Evolutionary conservation across 2,329 filamentous ascomycete species (phyloP).

Genomic region (Cercospora citrullina): DNA sequence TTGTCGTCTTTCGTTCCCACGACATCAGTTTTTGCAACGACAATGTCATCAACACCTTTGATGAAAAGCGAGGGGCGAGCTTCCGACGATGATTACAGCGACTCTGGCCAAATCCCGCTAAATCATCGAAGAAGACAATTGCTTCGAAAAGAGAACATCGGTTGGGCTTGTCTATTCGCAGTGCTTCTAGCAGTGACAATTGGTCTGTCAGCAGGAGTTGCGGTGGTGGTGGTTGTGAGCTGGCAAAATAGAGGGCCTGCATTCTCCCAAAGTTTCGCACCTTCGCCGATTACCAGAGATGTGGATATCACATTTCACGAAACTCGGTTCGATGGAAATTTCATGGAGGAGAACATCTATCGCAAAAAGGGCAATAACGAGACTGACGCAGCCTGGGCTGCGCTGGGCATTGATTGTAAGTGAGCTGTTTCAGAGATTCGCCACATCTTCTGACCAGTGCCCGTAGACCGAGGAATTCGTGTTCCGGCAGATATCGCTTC

Average conservation of each 20-base stretch:
- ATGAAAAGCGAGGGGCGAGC: conserved; percentile 14
- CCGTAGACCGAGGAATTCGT: conserved; percentile 13
- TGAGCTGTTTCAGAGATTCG: not conserved
- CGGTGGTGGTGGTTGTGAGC: conserved; percentile 17
- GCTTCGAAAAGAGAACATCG: conserved; percentile 20
- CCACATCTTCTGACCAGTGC: not conserved
- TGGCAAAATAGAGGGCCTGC: conserved; percentile 9
- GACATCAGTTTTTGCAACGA: not conserved
- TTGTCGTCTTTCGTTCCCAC: not conserved
- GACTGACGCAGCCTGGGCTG: conserved; percentile 60
- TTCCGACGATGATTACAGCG: conserved; percentile 22
- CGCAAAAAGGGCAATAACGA: conserved; percentile 45
- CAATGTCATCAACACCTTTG: conserved; percentile 20
- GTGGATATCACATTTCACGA: conserved; percentile 24
- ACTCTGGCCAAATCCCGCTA: conserved; percentile 15
- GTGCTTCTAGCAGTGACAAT: conserved; percentile 21
- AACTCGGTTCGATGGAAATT: conserved; percentile 56
- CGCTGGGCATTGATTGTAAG: conserved; percentile 51
- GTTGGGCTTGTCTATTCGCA: conserved; percentile 19
- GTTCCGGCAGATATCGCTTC: conserved; percentile 22
- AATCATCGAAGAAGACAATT: not conserved
- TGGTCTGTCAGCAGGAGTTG: conserved; percentile 22
- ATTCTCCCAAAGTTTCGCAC: not conserved
- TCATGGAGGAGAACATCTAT: conserved; percentile 57
- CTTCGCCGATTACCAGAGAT: conserved; percentile 26